A percentile compares a stretch with the other conserved stretches of the same genome.
Evolutionary conservation across 2,329 filamentous ascomycete genomes (phyloP).

Genomic region (Rugonectria rugulosa): DNA sequence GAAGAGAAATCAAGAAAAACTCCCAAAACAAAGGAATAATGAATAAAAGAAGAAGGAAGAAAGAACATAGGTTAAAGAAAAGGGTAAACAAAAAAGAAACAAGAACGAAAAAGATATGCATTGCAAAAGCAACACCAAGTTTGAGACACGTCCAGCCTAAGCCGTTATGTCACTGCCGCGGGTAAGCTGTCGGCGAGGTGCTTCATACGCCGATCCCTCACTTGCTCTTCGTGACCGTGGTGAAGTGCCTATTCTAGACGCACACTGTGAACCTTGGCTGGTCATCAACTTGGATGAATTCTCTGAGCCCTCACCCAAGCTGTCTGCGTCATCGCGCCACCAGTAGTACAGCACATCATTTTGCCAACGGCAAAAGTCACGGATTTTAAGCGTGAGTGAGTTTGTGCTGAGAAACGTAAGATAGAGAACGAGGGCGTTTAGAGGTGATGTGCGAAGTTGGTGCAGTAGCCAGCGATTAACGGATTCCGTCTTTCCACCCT

Average conservation of each 20-base stretch:
- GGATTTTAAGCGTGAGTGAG: slow-evolving; percentile 44
- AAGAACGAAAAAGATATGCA: neutral
- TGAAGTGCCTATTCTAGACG: slow-evolving; percentile 37
- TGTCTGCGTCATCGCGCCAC: slow-evolving; percentile 43
- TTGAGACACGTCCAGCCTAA: too few species aligned
- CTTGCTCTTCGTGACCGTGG: slow-evolving; percentile 40
- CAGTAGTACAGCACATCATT: slow-evolving; percentile 49
- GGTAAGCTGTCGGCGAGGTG: slow-evolving; percentile 15
- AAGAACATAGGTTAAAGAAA: neutral
- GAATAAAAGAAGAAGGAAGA: neutral
- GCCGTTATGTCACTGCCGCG: slow-evolving; percentile 23
- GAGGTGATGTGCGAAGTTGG: slow-evolving; percentile 54
- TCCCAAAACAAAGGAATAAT: neutral
- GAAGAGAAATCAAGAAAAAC: neutral
- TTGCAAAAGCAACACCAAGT: too few species aligned
- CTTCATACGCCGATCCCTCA: slow-evolving; percentile 28
- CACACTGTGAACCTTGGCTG: slow-evolving; percentile 35
- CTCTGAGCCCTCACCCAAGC: slow-evolving; percentile 24
- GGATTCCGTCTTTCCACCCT: slow-evolving; percentile 52
- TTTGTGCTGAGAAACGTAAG: slow-evolving; percentile 39
- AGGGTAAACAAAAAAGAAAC: neutral
- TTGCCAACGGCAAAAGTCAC: slow-evolving; percentile 46
- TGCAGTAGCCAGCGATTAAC: slow-evolving; percentile 62
- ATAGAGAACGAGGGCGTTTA: slow-evolving; percentile 55
- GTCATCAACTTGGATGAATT: slow-evolving; percentile 24